Evolutionary conservation across 441 rosid species (phyloP).

Genomic region (Hura crepitans): DNA sequence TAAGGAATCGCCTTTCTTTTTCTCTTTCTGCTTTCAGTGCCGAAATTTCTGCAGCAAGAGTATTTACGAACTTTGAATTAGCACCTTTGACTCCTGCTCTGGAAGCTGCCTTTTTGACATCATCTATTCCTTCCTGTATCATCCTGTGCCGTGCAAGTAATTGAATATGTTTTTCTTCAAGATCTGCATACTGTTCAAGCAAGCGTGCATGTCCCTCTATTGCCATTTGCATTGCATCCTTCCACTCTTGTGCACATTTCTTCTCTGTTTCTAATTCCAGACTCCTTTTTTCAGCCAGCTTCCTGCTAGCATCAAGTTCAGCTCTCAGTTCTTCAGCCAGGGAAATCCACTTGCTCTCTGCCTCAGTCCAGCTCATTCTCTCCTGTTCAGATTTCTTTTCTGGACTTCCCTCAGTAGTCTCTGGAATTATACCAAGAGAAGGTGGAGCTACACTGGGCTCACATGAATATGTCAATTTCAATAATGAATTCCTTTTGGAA

Average conservation of each 20-base stretch:
- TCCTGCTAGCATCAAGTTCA: slow-evolving; percentile 64
- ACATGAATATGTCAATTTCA: slow-evolving; percentile 54
- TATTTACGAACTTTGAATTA: slow-evolving; percentile 88
- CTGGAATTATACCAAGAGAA: slow-evolving; percentile 48
- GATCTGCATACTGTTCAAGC: slow-evolving; percentile 97
- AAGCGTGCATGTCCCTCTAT: slow-evolving; percentile 93
- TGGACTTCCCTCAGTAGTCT: slow-evolving; percentile 49
- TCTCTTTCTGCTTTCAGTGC: slow-evolving; percentile 80
- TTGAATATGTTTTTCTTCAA: slow-evolving; percentile 88
- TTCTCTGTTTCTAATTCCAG: slow-evolving; percentile 77
- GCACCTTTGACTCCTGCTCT: slow-evolving; percentile 93
- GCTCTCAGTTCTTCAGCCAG: slow-evolving; percentile 75
- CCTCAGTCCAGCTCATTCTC: slow-evolving; percentile 65
- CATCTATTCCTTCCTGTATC: slow-evolving; percentile 88
- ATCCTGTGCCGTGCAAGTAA: slow-evolving; percentile 87
- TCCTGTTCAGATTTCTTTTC: slow-evolving; percentile 63
- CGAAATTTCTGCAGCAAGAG: slow-evolving; percentile 90
- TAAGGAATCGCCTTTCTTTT: slow-evolving; percentile 72
- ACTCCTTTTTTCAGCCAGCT: slow-evolving; percentile 50
- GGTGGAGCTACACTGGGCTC: slow-evolving; percentile 42
- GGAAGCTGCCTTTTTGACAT: slow-evolving; percentile 88
- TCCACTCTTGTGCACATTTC: slow-evolving; percentile 78
- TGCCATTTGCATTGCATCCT: slow-evolving; percentile 91
- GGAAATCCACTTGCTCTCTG: slow-evolving; percentile 94
- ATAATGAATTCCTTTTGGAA: slow-evolving; percentile 48